A percentile compares a stretch with the other conserved stretches of the same genome.
Evolutionary conservation across 2,329 filamentous ascomycete species (phyloP).

Genomic region (Fusarium circinatum): DNA sequence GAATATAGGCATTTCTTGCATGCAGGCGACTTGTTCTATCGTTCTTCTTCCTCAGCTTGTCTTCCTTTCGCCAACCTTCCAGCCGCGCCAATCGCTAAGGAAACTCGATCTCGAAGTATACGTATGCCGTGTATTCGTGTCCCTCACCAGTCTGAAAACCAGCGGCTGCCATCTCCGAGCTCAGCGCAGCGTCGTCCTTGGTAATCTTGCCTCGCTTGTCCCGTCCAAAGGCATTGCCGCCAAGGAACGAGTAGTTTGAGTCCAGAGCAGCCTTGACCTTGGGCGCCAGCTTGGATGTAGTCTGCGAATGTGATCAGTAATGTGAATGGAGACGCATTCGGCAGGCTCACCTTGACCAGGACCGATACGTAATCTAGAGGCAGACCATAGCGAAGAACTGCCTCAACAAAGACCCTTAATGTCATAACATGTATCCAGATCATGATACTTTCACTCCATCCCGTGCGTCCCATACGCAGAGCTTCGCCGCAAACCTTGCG

Average conservation of each 20-base stretch:
- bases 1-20: slow-evolving; percentile 47
- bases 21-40: slow-evolving; percentile 32
- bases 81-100: slow-evolving; percentile 46
- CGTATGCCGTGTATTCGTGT: slow-evolving; percentile 92
- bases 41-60: slow-evolving; percentile 1
- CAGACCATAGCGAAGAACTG: slow-evolving; percentile 93
- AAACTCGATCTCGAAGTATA: slow-evolving; percentile 96
- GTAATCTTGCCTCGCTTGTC: slow-evolving; percentile 94
- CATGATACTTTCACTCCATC: slow-evolving; percentile 96
- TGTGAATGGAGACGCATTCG: too few species aligned
- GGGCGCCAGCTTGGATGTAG: slow-evolving; percentile 81
- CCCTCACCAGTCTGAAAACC: slow-evolving; percentile 75
- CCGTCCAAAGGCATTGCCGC: slow-evolving; percentile 90
- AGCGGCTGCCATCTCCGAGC: slow-evolving; percentile 85
- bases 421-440: slow-evolving; percentile 94
- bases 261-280: slow-evolving; percentile 86
- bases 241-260: slow-evolving; percentile 87
- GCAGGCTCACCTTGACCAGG: slow-evolving; percentile 78
- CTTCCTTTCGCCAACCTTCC: background rate
- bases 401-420: slow-evolving; percentile 95
- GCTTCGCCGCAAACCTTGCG: slow-evolving; percentile 94
- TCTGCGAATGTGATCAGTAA: slow-evolving; percentile 61
- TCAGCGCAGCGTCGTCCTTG: slow-evolving; percentile 84
- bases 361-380: slow-evolving; percentile 90
- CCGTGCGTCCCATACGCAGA: slow-evolving; percentile 85